Evolutionary conservation across 2,329 filamentous ascomycete genomes (phyloP).

Genomic region (Colletotrichum sidae): DNA sequence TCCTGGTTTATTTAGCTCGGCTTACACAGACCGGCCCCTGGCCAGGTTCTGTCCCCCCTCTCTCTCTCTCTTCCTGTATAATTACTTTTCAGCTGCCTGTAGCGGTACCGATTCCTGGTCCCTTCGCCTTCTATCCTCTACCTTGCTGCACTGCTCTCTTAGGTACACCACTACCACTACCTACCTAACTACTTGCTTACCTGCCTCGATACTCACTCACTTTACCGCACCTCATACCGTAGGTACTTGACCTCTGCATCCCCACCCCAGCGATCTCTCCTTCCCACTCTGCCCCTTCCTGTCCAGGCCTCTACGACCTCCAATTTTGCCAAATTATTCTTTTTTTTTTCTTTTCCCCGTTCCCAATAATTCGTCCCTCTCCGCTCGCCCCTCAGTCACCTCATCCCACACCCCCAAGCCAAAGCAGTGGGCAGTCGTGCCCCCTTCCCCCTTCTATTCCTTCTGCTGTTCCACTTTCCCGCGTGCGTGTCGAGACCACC

Average conservation of each 20-base stretch:
- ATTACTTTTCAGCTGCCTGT: too few species aligned
- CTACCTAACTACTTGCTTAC: background rate
- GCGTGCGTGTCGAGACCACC: slow-evolving; percentile 29
- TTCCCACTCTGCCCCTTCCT: background rate
- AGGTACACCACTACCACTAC: background rate
- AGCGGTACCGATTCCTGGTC: background rate
- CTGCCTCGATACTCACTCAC: background rate
- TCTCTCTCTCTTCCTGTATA: background rate
- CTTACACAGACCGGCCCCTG: background rate
- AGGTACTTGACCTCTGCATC: too few species aligned
- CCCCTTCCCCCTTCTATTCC: slow-evolving; percentile 23
- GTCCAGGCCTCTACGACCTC: background rate
- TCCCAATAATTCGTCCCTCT: background rate
- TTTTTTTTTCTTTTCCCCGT: background rate
- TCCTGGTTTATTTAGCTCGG: slow-evolving; percentile 1
- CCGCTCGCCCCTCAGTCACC: slow-evolving; percentile 5
- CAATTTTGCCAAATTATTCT: slow-evolving; percentile 17
- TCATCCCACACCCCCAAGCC: background rate
- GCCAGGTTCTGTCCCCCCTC: slow-evolving; percentile 14
- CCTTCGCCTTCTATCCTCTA: background rate
- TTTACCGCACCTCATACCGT: too few species aligned
- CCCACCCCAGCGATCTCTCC: background rate
- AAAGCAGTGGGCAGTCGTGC: background rate
- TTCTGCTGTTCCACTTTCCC: slow-evolving; percentile 31
- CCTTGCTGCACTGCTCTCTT: background rate